Evolutionary conservation across 148 eudicot genomes (phyloP).

Genomic region (Linanthus parryae): DNA sequence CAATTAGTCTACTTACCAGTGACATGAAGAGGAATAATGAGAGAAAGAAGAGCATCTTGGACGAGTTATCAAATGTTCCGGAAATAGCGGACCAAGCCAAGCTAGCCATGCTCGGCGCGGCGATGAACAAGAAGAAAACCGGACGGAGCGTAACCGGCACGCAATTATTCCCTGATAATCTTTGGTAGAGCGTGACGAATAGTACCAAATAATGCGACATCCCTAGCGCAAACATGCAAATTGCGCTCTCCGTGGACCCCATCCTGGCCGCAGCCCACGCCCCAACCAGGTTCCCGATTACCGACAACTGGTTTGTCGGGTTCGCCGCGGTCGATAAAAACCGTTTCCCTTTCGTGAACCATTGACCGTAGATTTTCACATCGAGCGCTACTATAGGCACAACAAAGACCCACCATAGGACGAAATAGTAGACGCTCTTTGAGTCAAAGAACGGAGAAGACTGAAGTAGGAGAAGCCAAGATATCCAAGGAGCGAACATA

Average conservation of each 20-base stretch:
- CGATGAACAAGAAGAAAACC: slow-evolving; percentile 40
- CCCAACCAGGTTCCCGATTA: slow-evolving; percentile 45
- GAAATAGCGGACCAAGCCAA: slow-evolving; percentile 33
- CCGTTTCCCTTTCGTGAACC: slow-evolving; percentile 41
- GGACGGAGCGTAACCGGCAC: slow-evolving; percentile 30
- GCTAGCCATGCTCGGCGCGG: slow-evolving; percentile 38
- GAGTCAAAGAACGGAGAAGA: slow-evolving; percentile 38
- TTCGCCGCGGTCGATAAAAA: slow-evolving; percentile 33
- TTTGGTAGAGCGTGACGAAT: slow-evolving; percentile 39
- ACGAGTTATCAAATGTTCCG: slow-evolving; percentile 27
- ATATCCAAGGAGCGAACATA: slow-evolving; percentile 67
- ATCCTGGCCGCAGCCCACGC: slow-evolving; percentile 44
- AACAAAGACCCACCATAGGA: slow-evolving; percentile 37
- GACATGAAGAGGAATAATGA: slow-evolving; percentile 40
- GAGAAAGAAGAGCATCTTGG: slow-evolving; percentile 47
- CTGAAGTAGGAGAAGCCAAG: slow-evolving; percentile 52
- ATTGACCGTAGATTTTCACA: slow-evolving; percentile 42
- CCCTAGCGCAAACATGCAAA: slow-evolving; percentile 58
- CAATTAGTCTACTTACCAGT: slow-evolving; percentile 40
- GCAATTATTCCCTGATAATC: slow-evolving; percentile 18
- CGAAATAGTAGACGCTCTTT: slow-evolving; percentile 1
- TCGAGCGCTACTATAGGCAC: slow-evolving; percentile 35
- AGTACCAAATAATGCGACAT: slow-evolving; percentile 62
- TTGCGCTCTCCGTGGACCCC: slow-evolving; percentile 52
- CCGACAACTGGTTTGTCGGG: slow-evolving; percentile 41